Conservation (phyloP, 148 eudicot species). For the Rhododendron henanense region DNA sequence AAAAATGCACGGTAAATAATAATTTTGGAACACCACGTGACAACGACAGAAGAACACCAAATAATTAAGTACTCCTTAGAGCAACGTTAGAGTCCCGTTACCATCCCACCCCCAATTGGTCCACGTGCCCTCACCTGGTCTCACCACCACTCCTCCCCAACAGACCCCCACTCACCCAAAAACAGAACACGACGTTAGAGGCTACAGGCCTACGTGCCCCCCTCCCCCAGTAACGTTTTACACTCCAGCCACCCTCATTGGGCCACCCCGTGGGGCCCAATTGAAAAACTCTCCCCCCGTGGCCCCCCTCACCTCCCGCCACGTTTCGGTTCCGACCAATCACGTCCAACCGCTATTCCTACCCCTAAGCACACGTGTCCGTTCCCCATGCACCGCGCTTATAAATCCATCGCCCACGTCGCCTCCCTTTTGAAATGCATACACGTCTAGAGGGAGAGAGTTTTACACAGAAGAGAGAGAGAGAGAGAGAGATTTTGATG, state of each 20-base stretch:
- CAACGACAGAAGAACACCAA: background rate
- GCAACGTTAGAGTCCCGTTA: background rate
- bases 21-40: fast-evolving
- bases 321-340: constrained; percentile 27
- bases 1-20: too few species aligned
- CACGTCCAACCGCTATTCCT: background rate
- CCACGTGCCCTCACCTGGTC: background rate
- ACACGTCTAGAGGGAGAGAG: background rate
- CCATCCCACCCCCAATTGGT: background rate
- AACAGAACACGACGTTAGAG: constrained; percentile 9
- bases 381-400: background rate
- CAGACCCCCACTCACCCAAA: background rate
- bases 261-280: constrained; percentile 3
- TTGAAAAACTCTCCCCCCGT: background rate
- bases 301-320: background rate
- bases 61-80: background rate
- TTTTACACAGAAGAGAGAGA: background rate
- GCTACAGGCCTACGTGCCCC: constrained; percentile 30
- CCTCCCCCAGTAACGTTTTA: background rate
- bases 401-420: constrained; percentile 5
- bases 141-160: background rate
- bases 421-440: background rate
- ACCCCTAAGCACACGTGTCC: constrained; percentile 16
- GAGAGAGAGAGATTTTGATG: background rate
- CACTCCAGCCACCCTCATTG: constrained; percentile 21